A percentile compares a stretch with the other conserved stretches of the same genome.
These are phyloP conservation scores for Aureobasidium lini DNA, from an alignment of 2,329 filamentous ascomycete genomes.

Conservation along the genomic window DNA sequence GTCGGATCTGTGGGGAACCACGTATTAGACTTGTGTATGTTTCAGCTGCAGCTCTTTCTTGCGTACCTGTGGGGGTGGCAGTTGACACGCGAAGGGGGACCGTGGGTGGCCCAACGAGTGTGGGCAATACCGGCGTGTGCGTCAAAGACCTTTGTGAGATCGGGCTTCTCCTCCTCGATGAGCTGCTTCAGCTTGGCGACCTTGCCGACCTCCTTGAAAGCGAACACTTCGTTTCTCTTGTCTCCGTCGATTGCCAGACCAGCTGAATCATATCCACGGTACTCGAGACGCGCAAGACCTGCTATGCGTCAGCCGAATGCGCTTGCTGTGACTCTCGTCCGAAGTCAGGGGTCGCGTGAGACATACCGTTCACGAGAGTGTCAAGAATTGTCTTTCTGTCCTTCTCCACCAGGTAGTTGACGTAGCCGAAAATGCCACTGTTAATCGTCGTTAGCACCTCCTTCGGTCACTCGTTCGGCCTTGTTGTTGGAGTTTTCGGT, in stretches of 20 bases:
- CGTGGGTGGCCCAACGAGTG: slow-evolving; percentile 98
- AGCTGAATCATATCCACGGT: slow-evolving; percentile 96
- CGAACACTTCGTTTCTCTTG: slow-evolving; percentile 96
- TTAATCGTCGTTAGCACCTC: not conserved
- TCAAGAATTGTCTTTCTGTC: slow-evolving; percentile 94
- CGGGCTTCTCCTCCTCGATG: slow-evolving; percentile 73
- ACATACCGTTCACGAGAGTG: slow-evolving; percentile 87
- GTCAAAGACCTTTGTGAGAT: slow-evolving; percentile 89
- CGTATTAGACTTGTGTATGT: slow-evolving; percentile 1
- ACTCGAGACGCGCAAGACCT: slow-evolving; percentile 94
- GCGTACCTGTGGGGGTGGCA: slow-evolving; percentile 95
- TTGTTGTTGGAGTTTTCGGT: not conserved
- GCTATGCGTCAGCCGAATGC: slow-evolving; percentile 21
- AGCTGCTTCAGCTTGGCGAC: slow-evolving; percentile 92
- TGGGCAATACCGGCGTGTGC: slow-evolving; percentile 98
- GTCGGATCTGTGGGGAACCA: slow-evolving; percentile 63
- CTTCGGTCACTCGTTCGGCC: too few species aligned
- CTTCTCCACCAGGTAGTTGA: slow-evolving; percentile 99
- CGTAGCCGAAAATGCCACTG: slow-evolving; percentile 86
- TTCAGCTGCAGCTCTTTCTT: slow-evolving; percentile 7
- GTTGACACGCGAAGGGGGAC: slow-evolving; percentile 84
- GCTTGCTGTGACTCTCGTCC: not conserved
- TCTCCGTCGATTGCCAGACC: slow-evolving; percentile 93
- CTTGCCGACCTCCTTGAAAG: slow-evolving; percentile 99
- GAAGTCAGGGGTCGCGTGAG: slow-evolving; percentile 15